These are phyloP conservation scores for Aristolochia fimbriata DNA, from an alignment of 164 flowering plant species.

Conservation along the genomic window DNA sequence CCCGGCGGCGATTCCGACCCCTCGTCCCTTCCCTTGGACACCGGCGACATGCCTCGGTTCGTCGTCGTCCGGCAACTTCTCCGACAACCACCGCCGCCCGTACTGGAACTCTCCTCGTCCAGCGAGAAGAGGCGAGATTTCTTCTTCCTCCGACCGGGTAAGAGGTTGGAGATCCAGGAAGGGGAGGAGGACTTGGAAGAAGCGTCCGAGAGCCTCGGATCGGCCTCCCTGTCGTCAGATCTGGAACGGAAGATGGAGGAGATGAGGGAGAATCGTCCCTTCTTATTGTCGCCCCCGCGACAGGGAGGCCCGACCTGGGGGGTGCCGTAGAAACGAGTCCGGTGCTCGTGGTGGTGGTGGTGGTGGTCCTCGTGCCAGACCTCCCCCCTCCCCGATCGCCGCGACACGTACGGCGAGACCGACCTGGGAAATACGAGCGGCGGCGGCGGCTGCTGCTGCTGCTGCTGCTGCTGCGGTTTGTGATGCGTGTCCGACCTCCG, in stretches of 20 bases:
- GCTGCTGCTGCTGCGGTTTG: no score
- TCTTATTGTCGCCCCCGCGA: conserved; percentile 4
- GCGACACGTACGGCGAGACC: conserved; percentile 65
- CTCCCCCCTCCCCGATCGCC: conserved; percentile 28
- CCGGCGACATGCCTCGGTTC: conserved; percentile 84
- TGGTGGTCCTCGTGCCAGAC: conserved; percentile 2
- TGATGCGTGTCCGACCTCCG: conserved; percentile 11
- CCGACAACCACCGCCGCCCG: conserved; percentile 3
- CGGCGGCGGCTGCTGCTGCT: no score
- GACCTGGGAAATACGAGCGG: conserved; percentile 71
- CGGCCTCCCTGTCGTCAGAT: conserved; percentile 12
- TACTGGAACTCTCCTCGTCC: conserved; percentile 1
- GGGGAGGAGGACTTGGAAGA: conserved; percentile 8
- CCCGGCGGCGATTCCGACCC: conserved; percentile 21
- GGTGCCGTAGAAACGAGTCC: conserved; percentile 63
- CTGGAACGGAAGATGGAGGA: conserved; percentile 13
- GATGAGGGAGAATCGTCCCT: conserved; percentile 10
- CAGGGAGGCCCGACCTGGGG: conserved; percentile 57
- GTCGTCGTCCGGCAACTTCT: conserved; percentile 10
- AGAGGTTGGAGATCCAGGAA: conserved; percentile 18
- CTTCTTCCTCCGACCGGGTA: conserved; percentile 16
- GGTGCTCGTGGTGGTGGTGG: conserved; percentile 7
- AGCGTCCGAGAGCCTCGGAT: conserved; percentile 11
- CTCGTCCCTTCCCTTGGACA: conserved; percentile 5
- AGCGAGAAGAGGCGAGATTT: conserved; percentile 13